Percentiles rank a stretch among this genome's conserved stretches.
These are phyloP conservation scores for Xylaria intraflava DNA, from an alignment of 495 filamentous ascomycete genomes.

Conservation along the genomic window DNA sequence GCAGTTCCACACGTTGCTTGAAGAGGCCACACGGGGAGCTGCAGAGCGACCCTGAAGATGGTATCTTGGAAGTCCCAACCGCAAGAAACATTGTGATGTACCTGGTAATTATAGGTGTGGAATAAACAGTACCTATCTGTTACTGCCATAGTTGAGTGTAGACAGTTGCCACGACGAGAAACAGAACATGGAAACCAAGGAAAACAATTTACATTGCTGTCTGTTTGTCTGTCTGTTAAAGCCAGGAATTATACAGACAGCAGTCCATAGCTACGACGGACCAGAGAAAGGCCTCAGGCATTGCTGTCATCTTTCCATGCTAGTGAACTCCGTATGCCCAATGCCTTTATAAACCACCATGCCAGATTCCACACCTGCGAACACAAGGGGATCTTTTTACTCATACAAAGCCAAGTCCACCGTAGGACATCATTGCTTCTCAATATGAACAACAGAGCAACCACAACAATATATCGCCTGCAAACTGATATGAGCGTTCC, in stretches of 20 bases:
- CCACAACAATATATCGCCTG: not conserved
- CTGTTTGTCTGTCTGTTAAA: not conserved
- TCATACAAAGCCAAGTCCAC: slow-evolving; percentile 5
- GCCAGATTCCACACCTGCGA: not conserved
- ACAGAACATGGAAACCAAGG: not conserved
- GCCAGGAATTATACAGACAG: not conserved
- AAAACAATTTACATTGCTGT: not conserved
- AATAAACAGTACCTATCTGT: too few relatives aligned
- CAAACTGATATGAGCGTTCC: not conserved
- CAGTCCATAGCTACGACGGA: not conserved
- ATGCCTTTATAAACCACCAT: not conserved
- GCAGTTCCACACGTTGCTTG: not conserved
- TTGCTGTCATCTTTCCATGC: not conserved
- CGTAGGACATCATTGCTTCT: not conserved
- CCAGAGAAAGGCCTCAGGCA: not conserved
- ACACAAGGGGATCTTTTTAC: not conserved
- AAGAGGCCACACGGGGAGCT: not conserved
- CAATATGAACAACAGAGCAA: not conserved
- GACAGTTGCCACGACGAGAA: not conserved
- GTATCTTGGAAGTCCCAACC: not conserved
- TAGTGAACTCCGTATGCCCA: not conserved
- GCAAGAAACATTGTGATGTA: too few relatives aligned
- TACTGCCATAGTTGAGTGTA: too few relatives aligned
- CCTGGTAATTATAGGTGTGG: too few relatives aligned
- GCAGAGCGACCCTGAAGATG: not conserved